These are phyloP conservation scores for Castanea mollissima DNA, from an alignment of 306 rosid species.

Conservation along the genomic window DNA sequence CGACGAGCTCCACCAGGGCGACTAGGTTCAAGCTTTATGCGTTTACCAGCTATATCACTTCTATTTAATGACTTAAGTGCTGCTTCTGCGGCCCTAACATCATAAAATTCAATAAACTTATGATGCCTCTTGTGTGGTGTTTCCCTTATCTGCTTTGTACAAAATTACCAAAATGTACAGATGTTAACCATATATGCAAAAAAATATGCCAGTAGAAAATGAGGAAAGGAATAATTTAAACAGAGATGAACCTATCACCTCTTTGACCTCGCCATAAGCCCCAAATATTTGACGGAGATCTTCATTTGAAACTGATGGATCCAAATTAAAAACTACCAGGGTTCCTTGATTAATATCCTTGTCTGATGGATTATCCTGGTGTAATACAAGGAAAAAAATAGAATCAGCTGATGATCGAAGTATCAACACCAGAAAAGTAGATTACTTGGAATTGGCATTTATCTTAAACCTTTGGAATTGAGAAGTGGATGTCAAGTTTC, in stretches of 20 bases:
- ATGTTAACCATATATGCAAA: conserved; percentile 10
- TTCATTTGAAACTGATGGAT: conserved; percentile 92
- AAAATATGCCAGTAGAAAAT: background rate
- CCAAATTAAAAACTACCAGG: conserved; percentile 92
- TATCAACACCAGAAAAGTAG: conserved; percentile 7
- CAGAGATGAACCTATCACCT: conserved; percentile 49
- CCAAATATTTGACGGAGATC: conserved; percentile 98
- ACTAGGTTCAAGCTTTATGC: conserved; percentile 98
- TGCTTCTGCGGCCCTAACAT: conserved; percentile 94
- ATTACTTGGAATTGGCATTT: conserved; percentile 8
- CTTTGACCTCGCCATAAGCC: conserved; percentile 98
- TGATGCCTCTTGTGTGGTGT: conserved; percentile 99
- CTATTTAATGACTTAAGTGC: conserved; percentile 91
- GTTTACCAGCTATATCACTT: conserved; percentile 98
- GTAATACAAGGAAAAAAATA: conserved; percentile 10
- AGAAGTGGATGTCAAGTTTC: conserved; percentile 97
- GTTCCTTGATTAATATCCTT: conserved; percentile 99
- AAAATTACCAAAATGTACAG: conserved; percentile 5
- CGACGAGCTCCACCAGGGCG: conserved; percentile 99
- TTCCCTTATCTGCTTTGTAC: conserved; percentile 81
- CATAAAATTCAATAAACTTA: conserved; percentile 94
- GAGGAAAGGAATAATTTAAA: background rate
- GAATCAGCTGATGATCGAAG: conserved; percentile 6
- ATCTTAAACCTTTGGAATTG: conserved; percentile 81
- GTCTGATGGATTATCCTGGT: conserved; percentile 94